These are phyloP conservation scores for Boechera divaricarpa DNA, from an alignment of 345 rosid species.

Conservation along the genomic window DNA sequence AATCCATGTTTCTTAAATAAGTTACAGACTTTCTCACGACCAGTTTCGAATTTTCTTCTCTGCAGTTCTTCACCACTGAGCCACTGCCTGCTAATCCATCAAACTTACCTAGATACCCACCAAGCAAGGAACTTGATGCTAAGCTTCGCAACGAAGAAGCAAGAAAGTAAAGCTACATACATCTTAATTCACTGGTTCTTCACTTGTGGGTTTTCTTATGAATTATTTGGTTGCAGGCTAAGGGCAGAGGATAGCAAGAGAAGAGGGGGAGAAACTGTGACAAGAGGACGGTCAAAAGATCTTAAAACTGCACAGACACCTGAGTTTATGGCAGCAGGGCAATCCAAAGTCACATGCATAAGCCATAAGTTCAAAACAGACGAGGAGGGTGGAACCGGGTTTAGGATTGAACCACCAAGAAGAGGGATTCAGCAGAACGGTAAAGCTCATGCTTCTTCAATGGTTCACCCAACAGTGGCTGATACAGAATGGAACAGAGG, in stretches of 20 bases:
- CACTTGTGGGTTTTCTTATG: conserved; percentile 6
- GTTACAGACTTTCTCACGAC: conserved; percentile 20
- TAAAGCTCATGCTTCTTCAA: conserved; percentile 55
- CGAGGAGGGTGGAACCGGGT: conserved; percentile 56
- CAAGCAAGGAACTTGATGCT: conserved; percentile 83
- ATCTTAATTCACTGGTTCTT: neutral
- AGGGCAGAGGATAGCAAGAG: conserved; percentile 64
- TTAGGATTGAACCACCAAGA: conserved; percentile 59
- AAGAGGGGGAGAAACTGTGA: conserved; percentile 73
- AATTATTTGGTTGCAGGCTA: conserved; percentile 49
- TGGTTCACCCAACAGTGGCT: conserved; percentile 61
- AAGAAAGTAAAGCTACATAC: conserved; percentile 52
- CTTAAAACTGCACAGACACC: conserved; percentile 55
- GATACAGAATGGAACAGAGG: conserved; percentile 49
- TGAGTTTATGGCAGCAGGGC: conserved; percentile 68
- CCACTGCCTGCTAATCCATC: conserved; percentile 76
- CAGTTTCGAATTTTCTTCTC: conserved; percentile 15
- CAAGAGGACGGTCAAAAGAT: conserved; percentile 61
- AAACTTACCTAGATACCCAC: conserved; percentile 68
- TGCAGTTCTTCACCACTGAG: conserved; percentile 64
- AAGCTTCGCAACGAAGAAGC: conserved; percentile 66
- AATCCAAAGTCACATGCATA: conserved; percentile 52
- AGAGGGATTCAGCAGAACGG: conserved; percentile 44
- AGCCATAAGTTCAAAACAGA: conserved; percentile 57
- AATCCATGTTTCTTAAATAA: neutral